Evolutionary conservation across 352 stramenopile species (phyloP).

Genomic region (Phytophthora brassicae): DNA sequence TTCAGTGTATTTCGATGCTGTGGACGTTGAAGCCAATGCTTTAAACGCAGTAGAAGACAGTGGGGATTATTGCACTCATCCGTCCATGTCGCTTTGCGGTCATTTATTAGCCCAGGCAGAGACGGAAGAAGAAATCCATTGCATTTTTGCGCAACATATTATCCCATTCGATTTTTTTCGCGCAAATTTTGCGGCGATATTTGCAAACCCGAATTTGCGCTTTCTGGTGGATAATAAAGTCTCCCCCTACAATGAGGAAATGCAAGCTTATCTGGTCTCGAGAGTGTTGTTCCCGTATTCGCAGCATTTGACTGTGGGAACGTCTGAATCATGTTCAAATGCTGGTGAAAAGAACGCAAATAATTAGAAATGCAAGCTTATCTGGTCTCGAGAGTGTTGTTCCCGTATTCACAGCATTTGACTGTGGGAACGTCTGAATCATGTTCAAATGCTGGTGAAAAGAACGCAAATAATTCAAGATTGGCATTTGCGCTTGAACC

Average conservation of each 20-base stretch:
- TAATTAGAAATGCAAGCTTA: not conserved
- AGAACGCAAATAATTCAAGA: not conserved
- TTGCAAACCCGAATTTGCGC: conserved; percentile 56
- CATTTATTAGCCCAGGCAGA: conserved; percentile 49
- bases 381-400: conserved; percentile 58
- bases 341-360: conserved; percentile 2
- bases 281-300: conserved; percentile 72
- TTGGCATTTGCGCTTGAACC: conserved; percentile 11
- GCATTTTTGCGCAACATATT: conserved; percentile 69
- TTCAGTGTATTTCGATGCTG: conserved; percentile 79
- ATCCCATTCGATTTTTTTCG: conserved; percentile 70
- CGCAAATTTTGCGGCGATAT: conserved; percentile 37
- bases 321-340: too few relatives aligned
- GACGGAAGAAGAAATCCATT: conserved; percentile 45
- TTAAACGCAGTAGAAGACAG: not conserved
- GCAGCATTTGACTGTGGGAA: conserved; percentile 10
- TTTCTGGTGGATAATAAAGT: conserved; percentile 70
- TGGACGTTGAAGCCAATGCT: conserved; percentile 44
- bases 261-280: conserved; percentile 67
- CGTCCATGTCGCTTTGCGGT: conserved; percentile 76
- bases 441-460: too few relatives aligned
- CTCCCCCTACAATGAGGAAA: conserved; percentile 50
- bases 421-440: too few relatives aligned
- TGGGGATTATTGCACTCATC: conserved; percentile 36
- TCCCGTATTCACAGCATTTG: conserved; percentile 50